Base-by-base conservation (phyloP, 768 basidiomycete species). In the Termitomyces sp. region DNA sequence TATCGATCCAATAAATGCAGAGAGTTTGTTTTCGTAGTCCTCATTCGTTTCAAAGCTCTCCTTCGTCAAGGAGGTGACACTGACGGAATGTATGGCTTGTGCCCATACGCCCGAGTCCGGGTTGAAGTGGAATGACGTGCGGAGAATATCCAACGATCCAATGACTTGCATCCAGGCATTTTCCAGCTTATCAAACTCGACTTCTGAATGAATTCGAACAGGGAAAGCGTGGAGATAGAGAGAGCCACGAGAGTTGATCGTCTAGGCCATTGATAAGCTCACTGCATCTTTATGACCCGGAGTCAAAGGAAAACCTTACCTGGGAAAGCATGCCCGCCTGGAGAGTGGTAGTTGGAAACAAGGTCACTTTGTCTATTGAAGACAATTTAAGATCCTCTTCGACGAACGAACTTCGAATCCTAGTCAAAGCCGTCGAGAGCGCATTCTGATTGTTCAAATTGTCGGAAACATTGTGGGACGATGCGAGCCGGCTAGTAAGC, bases 251-350 rank as follows among this genome's bases (percentile, higher is more conserved):
- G 74, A 71, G n/a, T 59, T 66, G 24, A 74, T 62, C 1, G 75
- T 75, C 75, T 76, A 50, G 20, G 61, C 35, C 18, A 56, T 22
- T 18, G 45, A 18, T 46, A 66, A 52, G 15, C 54, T 53, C 7
- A 42, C 32, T 35, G 16, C 24, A 36, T 16, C 22, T 5, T 16
- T 18, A 18, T 49, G 28, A 58, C 28, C 28, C n/a, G 42, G n/a
- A 9, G 2, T 46, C 24, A 46, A 35, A 57, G 32, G 53, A 13
- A 36, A 20, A 59, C 69, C n/a, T 45, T 59, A 79, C 81, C 72
- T 82, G 81, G 3, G 81, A 81, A 45, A 82, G 64, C 80, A 82
- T 81, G 12, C 81, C 81, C 16, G 78, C 71, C 67, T 82, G 81
- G 20, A 82, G 69, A 22, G 71, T 72, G 6, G 80, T 82, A 7